Percentiles rank a stretch among this genome's conserved stretches.
phyloP scores from a whole-genome alignment of 2,329 filamentous ascomycete genomes.

The Fusarium nelsonii region DNA sequence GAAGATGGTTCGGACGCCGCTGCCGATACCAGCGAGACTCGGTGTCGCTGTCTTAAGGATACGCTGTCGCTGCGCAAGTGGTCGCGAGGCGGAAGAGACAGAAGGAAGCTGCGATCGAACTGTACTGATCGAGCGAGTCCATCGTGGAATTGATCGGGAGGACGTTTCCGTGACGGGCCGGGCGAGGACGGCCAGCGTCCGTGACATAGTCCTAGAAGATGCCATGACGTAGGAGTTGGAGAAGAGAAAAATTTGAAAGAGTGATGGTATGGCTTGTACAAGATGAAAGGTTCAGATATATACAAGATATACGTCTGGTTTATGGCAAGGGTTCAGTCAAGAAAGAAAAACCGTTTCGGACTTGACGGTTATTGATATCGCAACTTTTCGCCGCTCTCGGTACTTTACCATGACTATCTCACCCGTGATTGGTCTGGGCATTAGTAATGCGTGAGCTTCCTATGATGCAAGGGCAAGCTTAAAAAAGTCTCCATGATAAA shows the following conservation, averaged over 20 bases:
- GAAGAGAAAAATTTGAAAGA: not conserved
- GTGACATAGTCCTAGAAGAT: conserved; percentile 41
- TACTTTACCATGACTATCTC: conserved; percentile 14
- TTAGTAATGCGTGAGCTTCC: conserved; percentile 51
- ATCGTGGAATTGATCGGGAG: conserved; percentile 43
- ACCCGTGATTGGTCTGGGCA: conserved; percentile 47
- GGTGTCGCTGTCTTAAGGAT: conserved; percentile 32
- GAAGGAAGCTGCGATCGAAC: conserved; percentile 33
- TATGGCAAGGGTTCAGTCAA: not conserved
- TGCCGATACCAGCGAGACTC: conserved; percentile 47
- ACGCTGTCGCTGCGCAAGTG: conserved; percentile 32
- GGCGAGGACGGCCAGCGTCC: conserved; percentile 43
- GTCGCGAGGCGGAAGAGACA: conserved; percentile 41
- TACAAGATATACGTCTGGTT: not conserved
- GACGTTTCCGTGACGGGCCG: conserved; percentile 41
- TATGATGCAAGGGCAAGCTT: conserved; percentile 49
- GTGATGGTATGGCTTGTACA: not conserved
- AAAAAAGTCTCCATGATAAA: not conserved
- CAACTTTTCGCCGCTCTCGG: conserved; percentile 49
- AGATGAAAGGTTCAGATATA: not conserved
- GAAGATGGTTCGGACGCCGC: conserved; percentile 81
- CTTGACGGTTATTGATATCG: conserved; percentile 34
- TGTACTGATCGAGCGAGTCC: conserved; percentile 50
- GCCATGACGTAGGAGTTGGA: conserved; percentile 40
- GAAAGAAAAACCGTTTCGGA: conserved; percentile 19